A percentile compares a stretch with the other conserved stretches of the same genome.
phyloP scores from a whole-genome alignment of 805 yeast genomes.

The Saccharomyces mikatae region DNA sequence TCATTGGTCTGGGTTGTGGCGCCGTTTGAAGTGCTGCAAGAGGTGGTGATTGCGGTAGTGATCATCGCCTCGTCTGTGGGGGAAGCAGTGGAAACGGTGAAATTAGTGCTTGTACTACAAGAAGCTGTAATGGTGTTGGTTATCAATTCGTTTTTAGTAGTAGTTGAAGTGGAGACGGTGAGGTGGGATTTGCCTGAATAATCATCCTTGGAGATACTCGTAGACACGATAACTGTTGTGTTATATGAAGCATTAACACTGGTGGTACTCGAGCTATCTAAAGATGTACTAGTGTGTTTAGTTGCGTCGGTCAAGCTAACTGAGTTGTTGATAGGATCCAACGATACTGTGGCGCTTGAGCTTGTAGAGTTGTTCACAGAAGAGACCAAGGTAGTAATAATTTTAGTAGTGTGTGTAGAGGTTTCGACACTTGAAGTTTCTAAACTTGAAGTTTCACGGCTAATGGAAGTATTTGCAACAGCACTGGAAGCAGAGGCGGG shows the following conservation, averaged over 20 bases:
- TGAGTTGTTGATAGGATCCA: neutral
- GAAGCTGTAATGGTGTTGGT: neutral
- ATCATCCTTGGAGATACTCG: neutral
- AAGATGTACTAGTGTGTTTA: neutral
- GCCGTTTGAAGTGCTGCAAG: neutral
- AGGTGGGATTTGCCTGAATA: neutral
- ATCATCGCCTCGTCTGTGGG: neutral
- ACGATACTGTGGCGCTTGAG: neutral
- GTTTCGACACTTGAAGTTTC: neutral
- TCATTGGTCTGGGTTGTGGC: neutral
- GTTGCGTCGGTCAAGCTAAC: neutral
- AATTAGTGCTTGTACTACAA: neutral
- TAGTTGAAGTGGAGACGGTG: neutral
- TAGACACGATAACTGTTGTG: neutral
- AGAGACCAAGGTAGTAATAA: neutral
- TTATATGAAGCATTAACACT: neutral
- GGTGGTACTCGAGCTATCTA: neutral
- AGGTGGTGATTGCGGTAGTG: neutral
- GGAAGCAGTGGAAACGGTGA: neutral
- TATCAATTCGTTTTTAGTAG: neutral
- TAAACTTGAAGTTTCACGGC: neutral
- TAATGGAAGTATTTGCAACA: neutral
- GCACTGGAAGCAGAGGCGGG: neutral
- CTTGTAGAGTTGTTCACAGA: neutral
- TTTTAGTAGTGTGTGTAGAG: neutral